Evolutionary conservation across 2,329 filamentous ascomycete genomes (phyloP).

Genomic region (Diplocarpon mali): DNA sequence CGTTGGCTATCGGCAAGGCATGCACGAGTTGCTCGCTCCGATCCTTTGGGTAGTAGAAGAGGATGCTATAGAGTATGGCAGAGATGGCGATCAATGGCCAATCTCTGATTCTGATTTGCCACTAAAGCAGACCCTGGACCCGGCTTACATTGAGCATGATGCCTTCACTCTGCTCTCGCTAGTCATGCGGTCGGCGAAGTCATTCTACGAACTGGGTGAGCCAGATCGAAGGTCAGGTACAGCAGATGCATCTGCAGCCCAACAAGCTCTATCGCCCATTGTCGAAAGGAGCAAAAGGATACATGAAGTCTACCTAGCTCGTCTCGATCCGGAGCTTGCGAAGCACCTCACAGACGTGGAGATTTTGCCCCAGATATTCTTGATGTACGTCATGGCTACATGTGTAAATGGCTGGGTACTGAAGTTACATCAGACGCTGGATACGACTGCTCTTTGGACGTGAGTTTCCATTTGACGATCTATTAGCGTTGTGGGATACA

Average conservation of each 20-base stretch:
- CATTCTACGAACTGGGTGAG: constrained; percentile 62
- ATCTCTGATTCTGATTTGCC: constrained; percentile 13
- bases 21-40: constrained; percentile 92
- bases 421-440: constrained; percentile 52
- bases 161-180: constrained; percentile 75
- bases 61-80: constrained; percentile 55
- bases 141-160: constrained; percentile 75
- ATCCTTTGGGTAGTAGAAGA: constrained; percentile 74
- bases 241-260: constrained; percentile 9
- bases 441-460: constrained; percentile 84
- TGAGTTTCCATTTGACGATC: constrained; percentile 81
- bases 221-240: constrained; percentile 32
- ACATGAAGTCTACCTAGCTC: constrained; percentile 68
- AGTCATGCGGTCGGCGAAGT: constrained; percentile 78
- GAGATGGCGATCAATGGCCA: constrained; percentile 27
- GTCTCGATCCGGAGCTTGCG: constrained; percentile 73
- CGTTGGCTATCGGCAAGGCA: constrained; percentile 88
- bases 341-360: constrained; percentile 73
- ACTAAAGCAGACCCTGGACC: constrained; percentile 57
- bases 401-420: not conserved
- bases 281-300: constrained; percentile 78
- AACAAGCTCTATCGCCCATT: constrained; percentile 52
- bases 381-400: constrained; percentile 54
- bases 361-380: constrained; percentile 89
- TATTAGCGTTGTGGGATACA: constrained; percentile 80